These are phyloP conservation scores for Pelargonium cotyledonis DNA, from an alignment of 441 rosid species.

Conservation along the genomic window DNA sequence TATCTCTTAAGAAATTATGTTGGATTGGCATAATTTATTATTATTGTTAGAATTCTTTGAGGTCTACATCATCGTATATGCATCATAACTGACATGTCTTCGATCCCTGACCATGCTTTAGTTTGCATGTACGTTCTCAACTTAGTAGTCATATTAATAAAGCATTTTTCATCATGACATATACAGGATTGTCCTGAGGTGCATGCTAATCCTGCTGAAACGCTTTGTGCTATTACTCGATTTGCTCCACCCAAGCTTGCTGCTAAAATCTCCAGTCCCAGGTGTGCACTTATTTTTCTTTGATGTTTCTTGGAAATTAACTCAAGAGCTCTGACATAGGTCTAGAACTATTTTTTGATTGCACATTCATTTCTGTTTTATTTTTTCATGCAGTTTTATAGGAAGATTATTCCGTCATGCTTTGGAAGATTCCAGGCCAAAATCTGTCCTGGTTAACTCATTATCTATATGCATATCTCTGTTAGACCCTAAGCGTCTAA, in stretches of 20 bases:
- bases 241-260: slow-evolving; percentile 83
- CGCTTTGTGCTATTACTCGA: slow-evolving; percentile 77
- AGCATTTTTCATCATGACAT: slow-evolving; percentile 5
- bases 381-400: slow-evolving; percentile 41
- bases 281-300: slow-evolving; percentile 33
- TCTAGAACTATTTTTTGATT: slow-evolving; percentile 2
- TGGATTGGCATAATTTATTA: not conserved
- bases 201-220: slow-evolving; percentile 90
- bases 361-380: slow-evolving; percentile 12
- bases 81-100: not conserved
- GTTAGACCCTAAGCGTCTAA: slow-evolving; percentile 81
- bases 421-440: slow-evolving; percentile 81
- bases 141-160: slow-evolving; percentile 1
- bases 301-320: not conserved
- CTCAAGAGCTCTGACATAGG: not conserved
- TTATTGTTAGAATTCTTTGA: not conserved
- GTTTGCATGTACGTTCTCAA: not conserved
- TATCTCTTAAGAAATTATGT: not conserved
- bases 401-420: slow-evolving; percentile 80
- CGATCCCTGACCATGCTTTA: not conserved
- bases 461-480: slow-evolving; percentile 83
- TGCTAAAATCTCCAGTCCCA: slow-evolving; percentile 70
- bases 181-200: slow-evolving; percentile 83
- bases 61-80: not conserved
- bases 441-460: slow-evolving; percentile 82